Base-by-base conservation (phyloP, 768 basidiomycete species). In the Collybia sordida region DNA sequence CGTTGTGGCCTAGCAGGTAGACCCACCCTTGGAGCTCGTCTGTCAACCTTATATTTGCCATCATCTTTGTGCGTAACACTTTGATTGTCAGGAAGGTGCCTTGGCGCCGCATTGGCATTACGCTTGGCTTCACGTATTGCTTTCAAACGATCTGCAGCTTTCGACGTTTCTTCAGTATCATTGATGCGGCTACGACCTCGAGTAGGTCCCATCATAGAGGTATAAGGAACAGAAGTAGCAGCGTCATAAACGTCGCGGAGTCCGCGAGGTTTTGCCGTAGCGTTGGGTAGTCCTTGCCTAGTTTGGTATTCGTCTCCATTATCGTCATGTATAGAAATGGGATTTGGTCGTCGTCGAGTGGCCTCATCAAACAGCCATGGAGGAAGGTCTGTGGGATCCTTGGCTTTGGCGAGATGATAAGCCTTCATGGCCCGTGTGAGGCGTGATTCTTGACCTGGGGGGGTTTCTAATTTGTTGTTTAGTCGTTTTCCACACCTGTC, bases 401-500 rank as follows among this genome's bases (percentile, higher is more conserved):
- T 73, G 18, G 83, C 84, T 61, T 83, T 82, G 22, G 74, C 75
- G 42, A 85, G 72, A 56, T 87, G 80, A 60, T 86, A 87, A 0
- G 80, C 78, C 60, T 84, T 85, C 81, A 87, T 79, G 4, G 80
- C 81, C n/a, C 75, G 75, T 3, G 75, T 77, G 27, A 88, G 72
- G 28, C 80, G 80, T 4, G 80, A 81, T 53, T 86, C 85, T 39
- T 75, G 69, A 22, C 82, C 83, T 8, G 73, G 70, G 3, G 77
- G 79, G 23, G 78, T 78, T 43, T 70, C 80, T 80, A 28, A 31
- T 24, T 22, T 45, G 27, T 45, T 25, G 28, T 21, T 45, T 37
- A 50, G 34, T 28, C 19, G 21, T 18, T n/a, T 48, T 21, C 9
- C 15, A 25, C 41, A 45, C 24, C 41, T 15, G 25, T 18, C 43